A percentile compares a stretch with the other conserved stretches of the same genome.
phyloP scores from a whole-genome alignment of 1,139 yeast genomes.

The Debaryomycetaceae sp. region DNA sequence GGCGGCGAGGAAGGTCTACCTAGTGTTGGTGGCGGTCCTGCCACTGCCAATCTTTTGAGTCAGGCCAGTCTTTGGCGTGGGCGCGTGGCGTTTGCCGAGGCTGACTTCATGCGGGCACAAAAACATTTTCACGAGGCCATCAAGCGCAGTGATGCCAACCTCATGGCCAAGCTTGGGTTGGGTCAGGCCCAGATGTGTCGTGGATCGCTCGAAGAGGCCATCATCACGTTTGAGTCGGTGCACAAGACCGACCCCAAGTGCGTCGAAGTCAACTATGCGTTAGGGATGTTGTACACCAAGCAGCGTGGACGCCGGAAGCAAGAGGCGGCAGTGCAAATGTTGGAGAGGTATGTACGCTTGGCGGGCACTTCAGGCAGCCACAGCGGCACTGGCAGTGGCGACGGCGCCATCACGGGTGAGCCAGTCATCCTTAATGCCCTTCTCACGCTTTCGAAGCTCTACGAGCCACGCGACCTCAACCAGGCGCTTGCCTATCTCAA shows the following conservation, averaged over 20 bases:
- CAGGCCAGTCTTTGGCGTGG: constrained; percentile 87
- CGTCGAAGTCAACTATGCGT: constrained; percentile 68
- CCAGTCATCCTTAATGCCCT: constrained; percentile 67
- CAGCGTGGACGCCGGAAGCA: constrained; percentile 32
- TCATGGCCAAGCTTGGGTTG: constrained; percentile 73
- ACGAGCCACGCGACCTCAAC: constrained; percentile 58
- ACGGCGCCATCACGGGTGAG: constrained; percentile 42
- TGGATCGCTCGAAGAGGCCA: constrained; percentile 76
- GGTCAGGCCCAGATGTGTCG: constrained; percentile 82
- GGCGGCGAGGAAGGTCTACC: constrained; percentile 20
- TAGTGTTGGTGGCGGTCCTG: constrained; percentile 14
- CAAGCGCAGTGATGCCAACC: constrained; percentile 55
- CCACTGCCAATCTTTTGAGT: constrained; percentile 40
- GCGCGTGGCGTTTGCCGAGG: constrained; percentile 59
- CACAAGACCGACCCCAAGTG: constrained; percentile 65
- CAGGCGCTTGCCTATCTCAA: constrained; percentile 55
- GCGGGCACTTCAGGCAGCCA: constrained; percentile 22
- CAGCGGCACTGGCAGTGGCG: constrained; percentile 14
- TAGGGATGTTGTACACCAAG: constrained; percentile 69
- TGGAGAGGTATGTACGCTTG: constrained; percentile 70
- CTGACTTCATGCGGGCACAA: constrained; percentile 66
- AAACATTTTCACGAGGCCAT: constrained; percentile 70
- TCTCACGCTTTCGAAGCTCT: constrained; percentile 60
- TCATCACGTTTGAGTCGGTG: constrained; percentile 75
- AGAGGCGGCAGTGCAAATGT: constrained; percentile 55